Percentiles rank a stretch among this genome's conserved stretches.
These are phyloP conservation scores for Wallacemonas sp. DNA, from an alignment of 208 protist genomes.

Conservation along the genomic window DNA sequence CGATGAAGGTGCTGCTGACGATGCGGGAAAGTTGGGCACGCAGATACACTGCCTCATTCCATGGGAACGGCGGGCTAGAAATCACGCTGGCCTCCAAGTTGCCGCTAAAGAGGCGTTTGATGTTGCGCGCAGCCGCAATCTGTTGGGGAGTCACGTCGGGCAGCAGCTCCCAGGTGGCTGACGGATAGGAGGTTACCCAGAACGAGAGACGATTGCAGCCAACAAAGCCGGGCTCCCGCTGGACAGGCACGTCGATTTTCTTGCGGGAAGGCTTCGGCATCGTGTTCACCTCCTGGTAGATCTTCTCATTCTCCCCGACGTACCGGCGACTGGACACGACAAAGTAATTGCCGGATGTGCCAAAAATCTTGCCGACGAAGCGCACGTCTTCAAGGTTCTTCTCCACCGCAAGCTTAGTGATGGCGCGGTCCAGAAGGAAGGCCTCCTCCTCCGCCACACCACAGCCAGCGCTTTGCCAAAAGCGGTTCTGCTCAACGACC, in stretches of 20 bases:
- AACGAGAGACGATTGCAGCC: conserved; percentile 90
- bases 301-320: conserved; percentile 63
- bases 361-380: conserved; percentile 93
- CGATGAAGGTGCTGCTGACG: conserved; percentile 81
- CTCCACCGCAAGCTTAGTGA: conserved; percentile 87
- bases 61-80: conserved; percentile 90
- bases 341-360: conserved; percentile 79
- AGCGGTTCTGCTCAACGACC: conserved; percentile 71
- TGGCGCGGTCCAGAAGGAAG: conserved; percentile 86
- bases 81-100: conserved; percentile 79
- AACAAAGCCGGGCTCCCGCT: conserved; percentile 80
- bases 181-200: conserved; percentile 85
- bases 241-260: conserved; percentile 76
- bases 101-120: conserved; percentile 91
- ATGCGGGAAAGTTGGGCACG: conserved; percentile 95
- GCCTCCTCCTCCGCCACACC: conserved; percentile 83
- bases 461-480: conserved; percentile 66
- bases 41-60: conserved; percentile 89
- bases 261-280: conserved; percentile 87
- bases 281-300: conserved; percentile 86
- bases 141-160: conserved; percentile 94
- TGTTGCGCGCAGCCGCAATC: conserved; percentile 82
- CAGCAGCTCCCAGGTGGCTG: conserved; percentile 75
- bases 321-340: conserved; percentile 79
- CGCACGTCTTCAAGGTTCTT: conserved; percentile 83